phyloP scores from a whole-genome alignment of 768 basidiomycete genomes.

The Sporobolomyces roseus region DNA sequence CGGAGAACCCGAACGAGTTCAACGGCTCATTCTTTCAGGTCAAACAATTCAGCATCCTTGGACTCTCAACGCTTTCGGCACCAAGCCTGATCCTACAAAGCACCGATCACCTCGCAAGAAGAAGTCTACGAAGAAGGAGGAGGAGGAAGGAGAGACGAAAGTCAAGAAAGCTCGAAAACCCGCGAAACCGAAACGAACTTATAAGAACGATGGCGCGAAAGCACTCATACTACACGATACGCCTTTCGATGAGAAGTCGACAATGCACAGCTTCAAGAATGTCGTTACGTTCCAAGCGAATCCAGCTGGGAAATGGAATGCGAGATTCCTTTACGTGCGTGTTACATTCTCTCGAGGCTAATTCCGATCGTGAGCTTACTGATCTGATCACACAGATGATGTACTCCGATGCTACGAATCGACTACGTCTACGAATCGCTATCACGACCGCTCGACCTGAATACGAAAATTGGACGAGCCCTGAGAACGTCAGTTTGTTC shows the following conservation, averaged over 20 bases:
- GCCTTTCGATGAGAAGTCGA: neutral
- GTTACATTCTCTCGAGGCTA: neutral
- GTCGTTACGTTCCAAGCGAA: neutral
- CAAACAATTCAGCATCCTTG: neutral
- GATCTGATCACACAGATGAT: neutral
- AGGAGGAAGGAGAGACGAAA: neutral
- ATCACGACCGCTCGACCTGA: neutral
- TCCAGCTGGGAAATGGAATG: neutral
- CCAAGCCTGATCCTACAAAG: neutral
- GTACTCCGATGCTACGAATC: neutral
- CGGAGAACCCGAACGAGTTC: neutral
- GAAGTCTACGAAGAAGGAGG: neutral
- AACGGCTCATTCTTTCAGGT: neutral
- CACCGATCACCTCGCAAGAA: neutral
- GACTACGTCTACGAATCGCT: neutral
- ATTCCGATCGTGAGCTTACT: neutral
- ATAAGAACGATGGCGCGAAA: neutral
- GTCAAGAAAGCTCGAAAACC: neutral
- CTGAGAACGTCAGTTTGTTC: constrained; percentile 2
- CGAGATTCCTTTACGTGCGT: neutral
- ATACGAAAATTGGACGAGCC: neutral
- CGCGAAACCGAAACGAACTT: neutral
- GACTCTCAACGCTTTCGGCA: constrained; percentile 2
- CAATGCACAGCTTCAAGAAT: neutral
- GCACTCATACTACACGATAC: neutral